phyloP scores from a whole-genome alignment of 2,329 filamentous ascomycete species.

The Aspergillus sp. region DNA sequence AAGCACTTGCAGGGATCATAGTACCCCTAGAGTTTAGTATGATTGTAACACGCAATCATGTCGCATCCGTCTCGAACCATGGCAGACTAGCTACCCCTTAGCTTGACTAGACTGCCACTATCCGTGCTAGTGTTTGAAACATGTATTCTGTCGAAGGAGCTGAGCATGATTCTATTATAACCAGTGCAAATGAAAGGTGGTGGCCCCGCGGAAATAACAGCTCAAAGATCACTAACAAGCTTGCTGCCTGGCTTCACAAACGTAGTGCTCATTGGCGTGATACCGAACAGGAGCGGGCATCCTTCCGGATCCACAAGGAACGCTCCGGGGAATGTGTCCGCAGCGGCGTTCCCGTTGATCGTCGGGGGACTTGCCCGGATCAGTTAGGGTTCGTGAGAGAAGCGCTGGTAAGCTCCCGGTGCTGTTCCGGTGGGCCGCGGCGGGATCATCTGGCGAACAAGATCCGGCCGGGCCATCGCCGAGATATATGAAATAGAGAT shows the following conservation, averaged over 20 bases:
- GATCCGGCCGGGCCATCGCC: not conserved
- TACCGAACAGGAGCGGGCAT: not conserved
- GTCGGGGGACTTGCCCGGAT: not conserved
- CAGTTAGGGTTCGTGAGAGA: not conserved
- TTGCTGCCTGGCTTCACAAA: not conserved
- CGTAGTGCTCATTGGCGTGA: not conserved
- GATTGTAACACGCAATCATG: not conserved
- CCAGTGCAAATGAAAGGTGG: not conserved
- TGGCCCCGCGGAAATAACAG: not conserved
- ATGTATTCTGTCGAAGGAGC: not conserved
- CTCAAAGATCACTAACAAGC: not conserved
- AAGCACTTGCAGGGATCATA: not conserved
- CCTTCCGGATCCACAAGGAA: not conserved
- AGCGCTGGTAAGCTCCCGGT: not conserved
- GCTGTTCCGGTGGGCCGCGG: not conserved
- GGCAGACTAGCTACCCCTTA: not conserved
- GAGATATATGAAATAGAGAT: not conserved
- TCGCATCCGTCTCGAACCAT: not conserved
- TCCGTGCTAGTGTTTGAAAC: not conserved
- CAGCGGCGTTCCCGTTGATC: not conserved
- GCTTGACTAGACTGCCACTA: not conserved
- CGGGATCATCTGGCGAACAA: not conserved
- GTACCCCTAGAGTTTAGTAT: not conserved
- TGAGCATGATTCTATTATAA: not conserved
- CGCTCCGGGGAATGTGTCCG: not conserved